These are phyloP conservation scores for Adansonia gregorii DNA, from an alignment of 441 rosid genomes.

Conservation along the genomic window DNA sequence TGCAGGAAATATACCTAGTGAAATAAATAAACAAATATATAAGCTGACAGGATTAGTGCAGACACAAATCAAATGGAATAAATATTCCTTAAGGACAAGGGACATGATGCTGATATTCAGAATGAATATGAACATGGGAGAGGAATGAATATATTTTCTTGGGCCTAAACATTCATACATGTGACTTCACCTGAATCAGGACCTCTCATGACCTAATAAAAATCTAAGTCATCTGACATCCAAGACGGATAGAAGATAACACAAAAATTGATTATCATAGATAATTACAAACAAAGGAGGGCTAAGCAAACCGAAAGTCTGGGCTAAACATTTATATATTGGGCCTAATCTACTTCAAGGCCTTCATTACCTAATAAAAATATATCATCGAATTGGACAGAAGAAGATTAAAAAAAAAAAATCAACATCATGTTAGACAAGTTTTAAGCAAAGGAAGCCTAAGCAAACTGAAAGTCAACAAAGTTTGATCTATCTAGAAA, in stretches of 20 bases:
- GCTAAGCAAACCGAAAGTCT: neutral
- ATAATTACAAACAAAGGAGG: neutral
- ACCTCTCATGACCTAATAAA: neutral
- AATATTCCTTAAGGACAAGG: neutral
- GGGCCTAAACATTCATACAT: neutral
- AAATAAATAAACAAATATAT: constrained; percentile 9
- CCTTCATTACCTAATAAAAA: constrained; percentile 9
- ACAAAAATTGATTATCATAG: neutral
- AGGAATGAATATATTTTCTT: constrained; percentile 11
- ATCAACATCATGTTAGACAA: neutral
- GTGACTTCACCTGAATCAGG: neutral
- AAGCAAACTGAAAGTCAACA: constrained; percentile 5
- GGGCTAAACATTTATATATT: neutral
- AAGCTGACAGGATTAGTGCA: constrained; percentile 36
- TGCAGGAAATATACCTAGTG: constrained; percentile 87
- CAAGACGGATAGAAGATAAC: neutral
- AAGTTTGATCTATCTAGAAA: neutral
- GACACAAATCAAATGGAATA: neutral
- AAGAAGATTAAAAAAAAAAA: neutral
- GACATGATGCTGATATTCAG: neutral
- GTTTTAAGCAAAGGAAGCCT: neutral
- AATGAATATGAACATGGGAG: neutral
- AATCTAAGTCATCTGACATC: neutral
- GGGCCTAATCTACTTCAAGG: neutral
- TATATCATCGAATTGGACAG: neutral